Conservation (phyloP, 2,329 filamentous ascomycete genomes). For the Daldinia sp. region DNA sequence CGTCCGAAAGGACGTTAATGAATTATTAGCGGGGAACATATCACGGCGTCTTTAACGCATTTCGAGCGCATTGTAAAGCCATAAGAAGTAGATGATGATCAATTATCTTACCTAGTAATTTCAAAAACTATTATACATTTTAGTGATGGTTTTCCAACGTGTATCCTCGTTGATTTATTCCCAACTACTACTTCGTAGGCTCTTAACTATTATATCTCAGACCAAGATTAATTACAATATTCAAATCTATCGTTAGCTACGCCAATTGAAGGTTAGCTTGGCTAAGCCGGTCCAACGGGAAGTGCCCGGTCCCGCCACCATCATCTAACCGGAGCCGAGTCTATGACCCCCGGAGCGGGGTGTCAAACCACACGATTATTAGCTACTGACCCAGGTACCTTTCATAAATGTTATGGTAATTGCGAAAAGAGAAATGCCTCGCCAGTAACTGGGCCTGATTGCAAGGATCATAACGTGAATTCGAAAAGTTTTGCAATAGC, state of each 20-base stretch:
- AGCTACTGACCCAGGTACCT: too few relatives aligned
- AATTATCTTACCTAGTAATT: constrained; percentile 1
- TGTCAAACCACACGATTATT: not conserved
- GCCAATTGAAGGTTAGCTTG: not conserved
- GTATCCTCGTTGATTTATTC: not conserved
- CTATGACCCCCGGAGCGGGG: not conserved
- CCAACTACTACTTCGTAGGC: not conserved
- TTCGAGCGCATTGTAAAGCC: not conserved
- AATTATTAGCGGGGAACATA: not conserved
- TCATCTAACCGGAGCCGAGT: constrained; percentile 5
- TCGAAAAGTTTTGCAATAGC: not conserved
- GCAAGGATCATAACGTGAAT: not conserved
- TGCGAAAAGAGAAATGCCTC: not conserved
- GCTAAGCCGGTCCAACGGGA: not conserved
- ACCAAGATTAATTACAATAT: not conserved
- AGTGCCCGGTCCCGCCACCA: constrained; percentile 4
- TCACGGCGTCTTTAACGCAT: not conserved
- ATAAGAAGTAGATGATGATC: not conserved
- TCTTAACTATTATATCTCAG: not conserved
- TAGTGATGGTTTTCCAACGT: not conserved
- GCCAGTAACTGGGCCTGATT: not conserved
- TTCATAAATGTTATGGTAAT: not conserved
- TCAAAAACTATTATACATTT: not conserved
- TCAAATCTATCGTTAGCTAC: not conserved
- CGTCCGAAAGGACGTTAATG: constrained; percentile 45